Evolutionary conservation across 1,284 basidiomycete genomes (phyloP).

Genomic region (Lentinula novae-zelandiae): DNA sequence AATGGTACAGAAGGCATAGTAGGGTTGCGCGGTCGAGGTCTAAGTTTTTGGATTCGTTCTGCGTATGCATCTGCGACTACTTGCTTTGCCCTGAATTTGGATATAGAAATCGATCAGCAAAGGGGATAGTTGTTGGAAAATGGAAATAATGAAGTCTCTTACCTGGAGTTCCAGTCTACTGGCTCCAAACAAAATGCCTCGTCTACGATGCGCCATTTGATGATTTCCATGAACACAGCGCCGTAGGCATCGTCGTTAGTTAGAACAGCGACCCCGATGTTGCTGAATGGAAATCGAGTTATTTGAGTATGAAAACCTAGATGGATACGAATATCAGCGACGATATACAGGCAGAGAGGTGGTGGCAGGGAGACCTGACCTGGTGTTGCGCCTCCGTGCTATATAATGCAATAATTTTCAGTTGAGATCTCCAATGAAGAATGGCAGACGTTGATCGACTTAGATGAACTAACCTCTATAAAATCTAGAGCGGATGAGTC

Average conservation of each 20-base stretch:
- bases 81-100: not conserved
- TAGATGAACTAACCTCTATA: constrained; percentile 8
- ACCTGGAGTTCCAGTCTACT: constrained; percentile 22
- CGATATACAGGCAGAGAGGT: not conserved
- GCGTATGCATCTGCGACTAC: not conserved
- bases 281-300: constrained; percentile 21
- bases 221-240: constrained; percentile 14
- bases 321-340: not conserved
- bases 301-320: constrained; percentile 20
- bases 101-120: too few relatives aligned
- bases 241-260: constrained; percentile 21
- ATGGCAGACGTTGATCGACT: not conserved
- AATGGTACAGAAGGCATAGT: constrained; percentile 12
- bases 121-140: not conserved
- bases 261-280: constrained; percentile 21
- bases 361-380: not conserved
- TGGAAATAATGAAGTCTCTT: not conserved
- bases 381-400: not conserved
- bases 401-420: not conserved
- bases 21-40: constrained; percentile 10
- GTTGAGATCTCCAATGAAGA: not conserved
- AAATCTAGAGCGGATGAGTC: not conserved
- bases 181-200: constrained; percentile 19
- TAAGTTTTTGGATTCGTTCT: not conserved
- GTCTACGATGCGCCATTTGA: constrained; percentile 21